Conservation (phyloP, 2,329 filamentous ascomycete species). For the Emmonsiellopsis sp. region DNA sequence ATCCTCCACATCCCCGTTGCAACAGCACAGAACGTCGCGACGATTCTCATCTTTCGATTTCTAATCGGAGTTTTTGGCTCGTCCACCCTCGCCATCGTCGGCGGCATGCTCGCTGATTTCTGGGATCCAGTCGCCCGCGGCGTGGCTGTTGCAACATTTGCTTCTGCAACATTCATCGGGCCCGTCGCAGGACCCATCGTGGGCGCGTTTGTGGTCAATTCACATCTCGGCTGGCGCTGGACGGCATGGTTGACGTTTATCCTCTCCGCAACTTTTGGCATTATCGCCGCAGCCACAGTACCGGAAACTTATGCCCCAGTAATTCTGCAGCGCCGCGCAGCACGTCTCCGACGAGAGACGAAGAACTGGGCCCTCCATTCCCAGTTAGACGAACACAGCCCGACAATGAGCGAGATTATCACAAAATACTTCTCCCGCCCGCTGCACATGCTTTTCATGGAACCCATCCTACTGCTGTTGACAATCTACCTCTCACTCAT, state of each 20-base stretch:
- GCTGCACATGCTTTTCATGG: constrained; percentile 37
- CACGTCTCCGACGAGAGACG: constrained; percentile 38
- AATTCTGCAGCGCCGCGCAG: constrained; percentile 41
- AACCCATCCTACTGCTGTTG: constrained; percentile 40
- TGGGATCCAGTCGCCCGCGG: constrained; percentile 40
- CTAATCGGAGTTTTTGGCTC: constrained; percentile 44
- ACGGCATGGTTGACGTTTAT: constrained; percentile 48
- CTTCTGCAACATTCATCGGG: constrained; percentile 39
- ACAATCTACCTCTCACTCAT: constrained; percentile 35
- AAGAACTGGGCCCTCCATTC: constrained; percentile 39
- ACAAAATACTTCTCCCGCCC: constrained; percentile 38
- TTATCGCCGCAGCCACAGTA: constrained; percentile 37
- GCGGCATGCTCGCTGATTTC: constrained; percentile 41
- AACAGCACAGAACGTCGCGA: constrained; percentile 44
- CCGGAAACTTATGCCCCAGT: constrained; percentile 43
- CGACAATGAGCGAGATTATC: constrained; percentile 29
- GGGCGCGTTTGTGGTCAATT: constrained; percentile 41
- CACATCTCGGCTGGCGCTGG: constrained; percentile 47
- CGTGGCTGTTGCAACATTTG: constrained; percentile 37
- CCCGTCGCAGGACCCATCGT: constrained; percentile 41
- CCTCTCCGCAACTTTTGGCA: constrained; percentile 32
- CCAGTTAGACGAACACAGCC: constrained; percentile 33
- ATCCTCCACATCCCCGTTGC: constrained; percentile 49
- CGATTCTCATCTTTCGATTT: constrained; percentile 47
- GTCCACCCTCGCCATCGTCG: constrained; percentile 42